These are phyloP conservation scores for Lepidopterella palustris DNA, from an alignment of 495 filamentous ascomycete species.

Conservation along the genomic window DNA sequence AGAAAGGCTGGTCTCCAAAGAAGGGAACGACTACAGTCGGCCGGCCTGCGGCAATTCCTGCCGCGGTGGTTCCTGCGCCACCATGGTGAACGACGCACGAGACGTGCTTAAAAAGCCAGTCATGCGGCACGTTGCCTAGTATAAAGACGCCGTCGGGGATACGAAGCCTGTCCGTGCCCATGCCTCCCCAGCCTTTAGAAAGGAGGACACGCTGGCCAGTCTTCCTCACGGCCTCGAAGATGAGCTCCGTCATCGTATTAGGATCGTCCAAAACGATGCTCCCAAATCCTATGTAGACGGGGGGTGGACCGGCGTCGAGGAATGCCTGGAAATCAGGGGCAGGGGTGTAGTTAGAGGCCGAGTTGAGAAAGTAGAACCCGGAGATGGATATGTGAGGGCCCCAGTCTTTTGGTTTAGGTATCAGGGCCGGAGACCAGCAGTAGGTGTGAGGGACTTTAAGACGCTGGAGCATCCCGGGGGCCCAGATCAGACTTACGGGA, in stretches of 20 bases:
- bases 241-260: constrained; percentile 72
- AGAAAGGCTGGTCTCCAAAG: constrained; percentile 68
- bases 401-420: constrained; percentile 76
- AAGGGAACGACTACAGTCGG: constrained; percentile 77
- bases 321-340: constrained; percentile 56
- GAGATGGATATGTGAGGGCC: constrained; percentile 60
- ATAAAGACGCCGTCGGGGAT: constrained; percentile 65
- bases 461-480: constrained; percentile 55
- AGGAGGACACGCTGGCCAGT: constrained; percentile 80
- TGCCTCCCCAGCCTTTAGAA: constrained; percentile 76
- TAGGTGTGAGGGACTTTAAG: constrained; percentile 72
- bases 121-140: constrained; percentile 72
- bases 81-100: constrained; percentile 76
- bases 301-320: constrained; percentile 58
- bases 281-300: constrained; percentile 94
- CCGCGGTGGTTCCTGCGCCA: constrained; percentile 75
- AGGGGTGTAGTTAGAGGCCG: constrained; percentile 59
- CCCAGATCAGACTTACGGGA: constrained; percentile 59
- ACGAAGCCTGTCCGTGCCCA: constrained; percentile 56
- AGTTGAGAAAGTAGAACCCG: constrained; percentile 67
- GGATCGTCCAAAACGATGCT: constrained; percentile 89
- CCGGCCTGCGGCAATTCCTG: constrained; percentile 59
- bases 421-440: constrained; percentile 69
- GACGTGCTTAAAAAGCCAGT: constrained; percentile 74
- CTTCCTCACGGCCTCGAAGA: constrained; percentile 84